Percentiles rank a stretch among this genome's conserved stretches.
phyloP scores from a whole-genome alignment of 176 grass and related monocot genomes.

The Secale cereale region DNA sequence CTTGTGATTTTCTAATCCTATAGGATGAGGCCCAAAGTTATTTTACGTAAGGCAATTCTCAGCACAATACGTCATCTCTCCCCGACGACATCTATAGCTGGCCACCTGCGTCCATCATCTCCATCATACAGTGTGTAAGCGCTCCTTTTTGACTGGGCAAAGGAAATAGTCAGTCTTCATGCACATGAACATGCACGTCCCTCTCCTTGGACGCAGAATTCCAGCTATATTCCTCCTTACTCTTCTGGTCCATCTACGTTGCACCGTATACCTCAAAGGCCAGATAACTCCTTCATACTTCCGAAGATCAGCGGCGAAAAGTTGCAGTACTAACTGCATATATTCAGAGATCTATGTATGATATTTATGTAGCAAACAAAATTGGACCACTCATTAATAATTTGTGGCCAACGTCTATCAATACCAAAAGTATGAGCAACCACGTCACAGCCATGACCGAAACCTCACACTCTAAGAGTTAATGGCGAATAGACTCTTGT shows the following conservation, averaged over 20 bases:
- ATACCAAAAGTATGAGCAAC: background rate
- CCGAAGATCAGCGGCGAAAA: background rate
- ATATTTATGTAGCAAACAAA: background rate
- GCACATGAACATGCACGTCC: background rate
- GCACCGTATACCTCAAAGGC: background rate
- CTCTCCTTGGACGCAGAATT: background rate
- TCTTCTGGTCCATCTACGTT: background rate
- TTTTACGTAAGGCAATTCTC: background rate
- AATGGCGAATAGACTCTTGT: background rate
- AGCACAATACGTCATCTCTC: background rate
- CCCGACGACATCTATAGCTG: background rate
- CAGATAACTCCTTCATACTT: background rate
- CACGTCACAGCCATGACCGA: background rate
- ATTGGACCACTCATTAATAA: background rate
- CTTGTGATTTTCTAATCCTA: background rate
- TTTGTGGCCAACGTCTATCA: background rate
- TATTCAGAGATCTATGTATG: background rate
- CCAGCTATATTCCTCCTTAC: background rate
- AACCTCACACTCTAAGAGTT: background rate
- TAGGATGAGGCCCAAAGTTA: no score
- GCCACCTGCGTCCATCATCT: background rate
- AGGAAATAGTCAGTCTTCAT: background rate
- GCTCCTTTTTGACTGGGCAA: background rate
- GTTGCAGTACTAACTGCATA: background rate
- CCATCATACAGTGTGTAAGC: background rate